phyloP scores from a whole-genome alignment of 2,329 filamentous ascomycete genomes.

The Phyllosticta ampelicida region DNA sequence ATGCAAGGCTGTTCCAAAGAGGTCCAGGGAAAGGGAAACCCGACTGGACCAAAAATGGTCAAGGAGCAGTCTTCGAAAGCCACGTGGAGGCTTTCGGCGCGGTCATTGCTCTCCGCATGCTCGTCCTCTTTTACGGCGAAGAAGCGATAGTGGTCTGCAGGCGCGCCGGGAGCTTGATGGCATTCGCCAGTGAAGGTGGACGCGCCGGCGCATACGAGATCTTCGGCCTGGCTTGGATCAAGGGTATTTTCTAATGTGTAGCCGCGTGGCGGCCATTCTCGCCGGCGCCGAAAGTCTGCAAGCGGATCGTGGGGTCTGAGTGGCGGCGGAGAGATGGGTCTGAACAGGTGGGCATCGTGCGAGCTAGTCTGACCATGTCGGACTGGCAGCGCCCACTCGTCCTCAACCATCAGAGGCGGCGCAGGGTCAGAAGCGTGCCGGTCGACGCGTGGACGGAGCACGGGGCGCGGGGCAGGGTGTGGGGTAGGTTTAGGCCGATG shows the following conservation, averaged over 20 bases:
- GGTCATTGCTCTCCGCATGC: slow-evolving; percentile 28
- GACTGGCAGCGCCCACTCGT: slow-evolving; percentile 9
- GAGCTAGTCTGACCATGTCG: slow-evolving; percentile 2
- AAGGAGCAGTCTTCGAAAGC: slow-evolving; percentile 29
- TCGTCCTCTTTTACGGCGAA: slow-evolving; percentile 31
- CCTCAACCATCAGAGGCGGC: slow-evolving; percentile 7
- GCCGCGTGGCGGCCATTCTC: slow-evolving; percentile 30
- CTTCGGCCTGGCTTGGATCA: slow-evolving; percentile 23
- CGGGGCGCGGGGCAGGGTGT: slow-evolving; percentile 16
- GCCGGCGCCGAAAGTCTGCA: slow-evolving; percentile 25
- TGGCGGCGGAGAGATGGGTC: background rate
- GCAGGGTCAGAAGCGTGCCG: slow-evolving; percentile 25
- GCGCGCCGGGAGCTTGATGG: slow-evolving; percentile 26
- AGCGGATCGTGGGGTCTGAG: slow-evolving; percentile 11
- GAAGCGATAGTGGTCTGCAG: slow-evolving; percentile 27
- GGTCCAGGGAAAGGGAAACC: slow-evolving; percentile 48
- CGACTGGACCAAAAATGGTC: slow-evolving; percentile 24
- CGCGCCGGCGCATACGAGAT: slow-evolving; percentile 28
- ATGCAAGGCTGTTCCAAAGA: slow-evolving; percentile 66
- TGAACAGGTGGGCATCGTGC: background rate
- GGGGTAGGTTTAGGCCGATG: slow-evolving; percentile 13
- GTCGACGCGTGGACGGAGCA: slow-evolving; percentile 23
- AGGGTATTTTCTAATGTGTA: slow-evolving; percentile 24
- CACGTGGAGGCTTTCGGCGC: slow-evolving; percentile 23
- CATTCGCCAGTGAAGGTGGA: slow-evolving; percentile 31